A percentile compares a stretch with the other conserved stretches of the same genome.
phyloP scores from a whole-genome alignment of 2,329 filamentous ascomycete genomes.

The Catunica adiposa region DNA sequence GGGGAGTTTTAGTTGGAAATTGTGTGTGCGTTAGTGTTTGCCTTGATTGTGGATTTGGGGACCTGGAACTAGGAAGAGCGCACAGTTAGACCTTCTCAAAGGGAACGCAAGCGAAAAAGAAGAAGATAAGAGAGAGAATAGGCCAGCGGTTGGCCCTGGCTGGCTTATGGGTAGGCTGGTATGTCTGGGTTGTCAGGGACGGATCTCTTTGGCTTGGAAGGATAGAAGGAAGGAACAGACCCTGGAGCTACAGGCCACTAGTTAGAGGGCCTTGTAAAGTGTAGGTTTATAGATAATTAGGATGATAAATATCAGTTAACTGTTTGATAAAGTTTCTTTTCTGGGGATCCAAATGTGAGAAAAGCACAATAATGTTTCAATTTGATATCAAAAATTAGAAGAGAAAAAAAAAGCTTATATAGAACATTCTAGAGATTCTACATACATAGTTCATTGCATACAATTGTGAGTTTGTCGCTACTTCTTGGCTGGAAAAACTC shows the following conservation, averaged over 20 bases:
- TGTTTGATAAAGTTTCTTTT: background rate
- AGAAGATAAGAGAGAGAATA: background rate
- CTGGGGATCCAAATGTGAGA: too few relatives aligned
- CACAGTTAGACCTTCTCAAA: background rate
- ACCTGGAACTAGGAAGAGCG: background rate
- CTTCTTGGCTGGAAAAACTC: too few relatives aligned
- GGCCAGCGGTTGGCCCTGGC: background rate
- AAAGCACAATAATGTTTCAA: too few relatives aligned
- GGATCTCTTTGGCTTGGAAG: background rate
- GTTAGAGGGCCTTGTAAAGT: background rate
- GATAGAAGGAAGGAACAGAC: background rate
- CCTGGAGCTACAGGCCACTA: background rate
- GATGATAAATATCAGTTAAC: background rate
- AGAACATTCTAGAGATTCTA: too few relatives aligned
- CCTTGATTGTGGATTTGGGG: constrained; percentile 1
- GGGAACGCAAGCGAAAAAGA: constrained; percentile 2
- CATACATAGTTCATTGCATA: too few relatives aligned
- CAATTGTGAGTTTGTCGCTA: too few relatives aligned
- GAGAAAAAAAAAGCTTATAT: too few relatives aligned
- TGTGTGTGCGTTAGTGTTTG: constrained; percentile 1
- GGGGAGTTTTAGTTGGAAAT: constrained; percentile 9
- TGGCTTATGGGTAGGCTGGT: background rate
- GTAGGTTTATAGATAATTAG: background rate
- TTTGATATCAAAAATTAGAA: too few relatives aligned
- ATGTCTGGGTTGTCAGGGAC: background rate